Conservation (phyloP, 768 basidiomycete genomes). For the Tephrocybe sp. region DNA sequence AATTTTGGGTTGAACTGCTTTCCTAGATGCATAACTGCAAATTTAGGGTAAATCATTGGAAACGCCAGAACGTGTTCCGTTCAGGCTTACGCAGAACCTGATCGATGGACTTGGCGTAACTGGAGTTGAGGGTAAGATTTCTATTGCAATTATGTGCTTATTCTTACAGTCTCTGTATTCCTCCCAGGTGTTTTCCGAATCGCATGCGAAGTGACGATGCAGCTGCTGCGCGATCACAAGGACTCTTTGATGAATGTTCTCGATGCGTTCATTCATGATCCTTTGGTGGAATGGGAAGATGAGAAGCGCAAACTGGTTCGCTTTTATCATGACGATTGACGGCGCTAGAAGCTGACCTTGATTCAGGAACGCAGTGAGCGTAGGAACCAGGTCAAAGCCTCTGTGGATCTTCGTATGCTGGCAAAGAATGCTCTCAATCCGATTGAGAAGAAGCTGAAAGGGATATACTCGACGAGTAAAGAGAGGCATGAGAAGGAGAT, state of each 20-base stretch:
- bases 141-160: background rate
- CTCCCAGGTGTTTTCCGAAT: conserved; percentile 86
- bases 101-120: conserved; percentile 91
- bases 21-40: background rate
- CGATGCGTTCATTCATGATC: conserved; percentile 96
- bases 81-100: conserved; percentile 91
- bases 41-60: conserved; percentile 76
- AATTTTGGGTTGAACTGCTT: background rate
- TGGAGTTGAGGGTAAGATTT: conserved; percentile 74
- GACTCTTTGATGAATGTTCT: conserved; percentile 94
- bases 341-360: background rate
- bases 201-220: conserved; percentile 88
- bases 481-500: conserved; percentile 54
- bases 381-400: conserved; percentile 43
- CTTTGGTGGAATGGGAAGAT: conserved; percentile 93
- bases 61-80: conserved; percentile 89
- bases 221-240: conserved; percentile 83
- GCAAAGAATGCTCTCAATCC: conserved; percentile 76
- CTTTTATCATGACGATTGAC: background rate
- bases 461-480: conserved; percentile 56
- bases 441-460: conserved; percentile 82
- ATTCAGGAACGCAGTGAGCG: conserved; percentile 40
- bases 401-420: conserved; percentile 58
- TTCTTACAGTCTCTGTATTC: background rate
- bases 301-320: conserved; percentile 65